phyloP scores from a whole-genome alignment of 768 basidiomycete genomes.

The Mycena kentingensis region DNA sequence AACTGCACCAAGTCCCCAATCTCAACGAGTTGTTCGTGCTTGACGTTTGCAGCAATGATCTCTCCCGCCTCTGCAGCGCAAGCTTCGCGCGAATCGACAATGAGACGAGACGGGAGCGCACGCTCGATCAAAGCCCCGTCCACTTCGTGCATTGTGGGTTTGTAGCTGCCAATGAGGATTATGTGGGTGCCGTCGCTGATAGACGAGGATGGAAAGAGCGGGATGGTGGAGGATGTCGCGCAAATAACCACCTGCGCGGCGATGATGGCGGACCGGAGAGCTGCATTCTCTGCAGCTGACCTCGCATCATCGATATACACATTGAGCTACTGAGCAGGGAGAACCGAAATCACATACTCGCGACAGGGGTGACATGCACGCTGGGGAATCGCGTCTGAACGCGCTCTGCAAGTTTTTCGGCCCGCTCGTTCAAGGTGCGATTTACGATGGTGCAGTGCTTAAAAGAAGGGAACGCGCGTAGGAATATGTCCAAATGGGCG shows the following conservation, averaged over 20 bases:
- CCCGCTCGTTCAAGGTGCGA: constrained; percentile 54
- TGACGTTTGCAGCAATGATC: constrained; percentile 57
- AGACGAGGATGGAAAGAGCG: constrained; percentile 71
- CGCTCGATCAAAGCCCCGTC: constrained; percentile 57
- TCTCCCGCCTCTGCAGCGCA: constrained; percentile 84
- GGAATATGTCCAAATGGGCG: constrained; percentile 63
- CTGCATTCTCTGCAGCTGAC: constrained; percentile 7
- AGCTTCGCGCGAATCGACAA: constrained; percentile 76
- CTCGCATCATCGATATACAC: constrained; percentile 12
- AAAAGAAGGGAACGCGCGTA: constrained; percentile 59
- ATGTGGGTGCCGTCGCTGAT: constrained; percentile 66
- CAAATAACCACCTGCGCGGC: constrained; percentile 65
- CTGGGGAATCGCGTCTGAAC: constrained; percentile 28
- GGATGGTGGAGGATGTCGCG: constrained; percentile 69
- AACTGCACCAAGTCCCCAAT: constrained; percentile 62
- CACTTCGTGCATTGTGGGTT: constrained; percentile 78
- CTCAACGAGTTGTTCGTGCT: constrained; percentile 52
- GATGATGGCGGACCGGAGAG: constrained; percentile 36
- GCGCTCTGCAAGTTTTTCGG: constrained; percentile 36
- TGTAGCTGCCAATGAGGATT: constrained; percentile 82
- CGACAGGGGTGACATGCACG: constrained; percentile 19
- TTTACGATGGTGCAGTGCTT: constrained; percentile 60
- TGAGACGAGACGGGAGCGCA: constrained; percentile 48
- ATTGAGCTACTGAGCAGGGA: too few species aligned
- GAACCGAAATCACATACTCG: constrained; percentile 29